These are phyloP conservation scores for Corymbia calophylla DNA, from an alignment of 441 rosid species.

Conservation along the genomic window DNA sequence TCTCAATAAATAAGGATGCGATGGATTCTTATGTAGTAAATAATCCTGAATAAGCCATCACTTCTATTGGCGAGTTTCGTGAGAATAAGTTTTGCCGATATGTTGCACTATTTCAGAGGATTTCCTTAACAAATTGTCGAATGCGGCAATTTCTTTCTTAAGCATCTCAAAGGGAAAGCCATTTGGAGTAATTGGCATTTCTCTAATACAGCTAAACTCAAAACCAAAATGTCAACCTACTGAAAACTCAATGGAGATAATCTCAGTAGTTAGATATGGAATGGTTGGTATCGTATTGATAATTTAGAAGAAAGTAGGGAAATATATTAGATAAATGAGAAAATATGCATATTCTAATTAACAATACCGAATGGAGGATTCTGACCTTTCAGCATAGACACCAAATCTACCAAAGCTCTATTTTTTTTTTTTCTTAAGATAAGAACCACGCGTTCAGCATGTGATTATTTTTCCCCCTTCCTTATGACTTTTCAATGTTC, in stretches of 20 bases:
- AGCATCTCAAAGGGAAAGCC: not conserved
- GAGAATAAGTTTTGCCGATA: not conserved
- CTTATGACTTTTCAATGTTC: not conserved
- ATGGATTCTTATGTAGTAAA: not conserved
- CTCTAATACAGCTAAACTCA: not conserved
- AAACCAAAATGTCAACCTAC: accelerated
- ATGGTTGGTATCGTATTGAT: not conserved
- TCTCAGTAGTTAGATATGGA: not conserved
- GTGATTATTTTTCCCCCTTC: not conserved
- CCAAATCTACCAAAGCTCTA: too few relatives aligned
- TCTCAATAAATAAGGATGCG: not conserved
- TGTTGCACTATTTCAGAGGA: not conserved
- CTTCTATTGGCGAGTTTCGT: not conserved
- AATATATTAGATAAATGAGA: not conserved
- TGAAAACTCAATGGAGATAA: not conserved
- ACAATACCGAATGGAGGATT: not conserved
- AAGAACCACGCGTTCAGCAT: not conserved
- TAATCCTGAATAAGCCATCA: not conserved
- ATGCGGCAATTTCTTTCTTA: not conserved
- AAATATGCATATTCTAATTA: not conserved
- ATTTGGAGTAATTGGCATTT: not conserved
- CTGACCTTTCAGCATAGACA: not conserved
- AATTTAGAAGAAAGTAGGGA: not conserved
- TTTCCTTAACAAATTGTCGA: not conserved
- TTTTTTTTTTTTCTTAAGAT: not conserved